Percentiles rank a stretch among this genome's conserved stretches.
Conservation (phyloP, 2,329 filamentous ascomycete genomes). For the Clarireedia sp. region DNA sequence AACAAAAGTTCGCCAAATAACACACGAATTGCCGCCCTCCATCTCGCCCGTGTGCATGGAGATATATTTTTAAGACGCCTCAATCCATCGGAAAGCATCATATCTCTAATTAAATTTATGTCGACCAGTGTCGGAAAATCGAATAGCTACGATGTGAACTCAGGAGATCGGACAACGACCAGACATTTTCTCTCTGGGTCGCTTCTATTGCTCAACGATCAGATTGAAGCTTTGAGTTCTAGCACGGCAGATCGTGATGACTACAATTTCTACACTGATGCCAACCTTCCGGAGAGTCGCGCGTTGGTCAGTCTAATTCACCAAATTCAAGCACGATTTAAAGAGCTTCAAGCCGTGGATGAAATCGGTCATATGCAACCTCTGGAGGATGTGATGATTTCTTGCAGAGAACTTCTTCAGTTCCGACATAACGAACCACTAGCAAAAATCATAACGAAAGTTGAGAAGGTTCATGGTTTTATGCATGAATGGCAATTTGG, state of each 20-base stretch:
- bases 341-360: conserved; percentile 57
- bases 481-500: conserved; percentile 90
- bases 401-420: conserved; percentile 67
- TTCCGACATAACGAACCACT: conserved; percentile 76
- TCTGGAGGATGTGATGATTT: conserved; percentile 67
- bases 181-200: conserved; percentile 56
- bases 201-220: conserved; percentile 57
- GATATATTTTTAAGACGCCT: conserved; percentile 30
- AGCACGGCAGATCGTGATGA: conserved; percentile 32
- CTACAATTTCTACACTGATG: conserved; percentile 87
- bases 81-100: conserved; percentile 21
- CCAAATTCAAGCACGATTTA: conserved; percentile 64
- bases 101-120: conserved; percentile 23
- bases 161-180: conserved; percentile 33
- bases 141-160: conserved; percentile 11
- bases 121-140: conserved; percentile 21
- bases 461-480: conserved; percentile 78
- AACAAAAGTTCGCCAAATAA: conserved; percentile 2
- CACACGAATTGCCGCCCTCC: conserved; percentile 36
- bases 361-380: conserved; percentile 67
- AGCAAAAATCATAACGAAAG: conserved; percentile 74
- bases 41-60: conserved; percentile 52
- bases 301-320: conserved; percentile 63
- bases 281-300: conserved; percentile 68
- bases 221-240: conserved; percentile 40